phyloP scores from a whole-genome alignment of 2,329 filamentous ascomycete species.

The Neofusicoccum cordaticola region DNA sequence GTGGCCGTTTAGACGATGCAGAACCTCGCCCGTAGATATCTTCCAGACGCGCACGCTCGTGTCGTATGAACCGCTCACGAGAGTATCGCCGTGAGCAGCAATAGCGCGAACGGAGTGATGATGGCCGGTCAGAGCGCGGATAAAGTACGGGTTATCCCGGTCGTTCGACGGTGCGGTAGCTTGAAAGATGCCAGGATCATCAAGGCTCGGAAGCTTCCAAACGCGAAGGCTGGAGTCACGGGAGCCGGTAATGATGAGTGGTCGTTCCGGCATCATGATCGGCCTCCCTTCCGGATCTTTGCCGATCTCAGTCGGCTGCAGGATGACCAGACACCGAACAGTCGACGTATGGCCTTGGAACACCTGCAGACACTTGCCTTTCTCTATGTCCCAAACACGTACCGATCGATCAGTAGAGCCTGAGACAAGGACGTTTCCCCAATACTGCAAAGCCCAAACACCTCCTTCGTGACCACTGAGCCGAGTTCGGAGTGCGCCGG shows the following conservation, averaged over 20 bases:
- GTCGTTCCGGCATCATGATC: slow-evolving; percentile 89
- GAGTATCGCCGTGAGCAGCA: slow-evolving; percentile 86
- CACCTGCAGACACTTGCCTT: slow-evolving; percentile 86
- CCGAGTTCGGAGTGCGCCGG: slow-evolving; percentile 76
- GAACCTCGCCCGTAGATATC: slow-evolving; percentile 87
- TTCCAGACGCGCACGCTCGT: slow-evolving; percentile 90
- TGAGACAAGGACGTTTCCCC: slow-evolving; percentile 91
- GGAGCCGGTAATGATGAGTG: slow-evolving; percentile 94
- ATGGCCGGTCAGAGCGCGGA: slow-evolving; percentile 82
- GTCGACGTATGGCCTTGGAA: slow-evolving; percentile 98
- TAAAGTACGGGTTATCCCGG: slow-evolving; percentile 88
- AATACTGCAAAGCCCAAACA: slow-evolving; percentile 95
- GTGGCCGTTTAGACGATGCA: slow-evolving; percentile 83
- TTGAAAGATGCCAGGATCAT: slow-evolving; percentile 75
- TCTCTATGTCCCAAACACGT: slow-evolving; percentile 98
- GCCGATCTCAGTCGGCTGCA: slow-evolving; percentile 80
- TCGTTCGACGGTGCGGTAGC: slow-evolving; percentile 70
- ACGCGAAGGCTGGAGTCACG: slow-evolving; percentile 91
- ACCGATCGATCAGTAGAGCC: slow-evolving; percentile 95
- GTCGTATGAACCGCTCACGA: slow-evolving; percentile 98
- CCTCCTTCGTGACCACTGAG: slow-evolving; percentile 94
- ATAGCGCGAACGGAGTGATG: slow-evolving; percentile 94
- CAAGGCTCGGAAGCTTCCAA: slow-evolving; percentile 84
- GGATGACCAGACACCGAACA: slow-evolving; percentile 89
- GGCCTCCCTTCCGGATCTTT: slow-evolving; percentile 67